Base-by-base conservation (phyloP, 164 flowering plant species). In the Magnolia changhungtana region DNA sequence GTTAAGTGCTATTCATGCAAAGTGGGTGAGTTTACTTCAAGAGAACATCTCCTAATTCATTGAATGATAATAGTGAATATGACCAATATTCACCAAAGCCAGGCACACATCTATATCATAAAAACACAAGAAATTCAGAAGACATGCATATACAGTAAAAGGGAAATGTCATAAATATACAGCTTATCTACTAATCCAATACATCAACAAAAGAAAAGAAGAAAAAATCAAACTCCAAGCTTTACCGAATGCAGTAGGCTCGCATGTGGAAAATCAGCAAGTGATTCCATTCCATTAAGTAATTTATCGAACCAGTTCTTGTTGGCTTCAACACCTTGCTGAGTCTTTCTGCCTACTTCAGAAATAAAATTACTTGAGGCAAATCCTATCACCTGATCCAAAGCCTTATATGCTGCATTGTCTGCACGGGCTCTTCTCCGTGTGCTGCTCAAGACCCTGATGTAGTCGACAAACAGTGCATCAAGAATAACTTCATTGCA, bases 201-300 rank as follows among this genome's bases (percentile, higher is more conserved):
- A 9, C 23, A 67, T 50, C 66, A 72, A 63, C 18, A 6, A 50
- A 16, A 75, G 31, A 66, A 7, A 10, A 27, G 31, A 66, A 66
- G 58, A 52, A 14, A 8, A 65, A 66, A 13, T 14, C 64, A 72
- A 58, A 14, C 29, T 52, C 61, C 76, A 75, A 59, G 79, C 18
- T 29, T 58, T 92, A 96, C 99, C 95, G 90, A 75, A 80, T 92
- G 86, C 68, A 96, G 74, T 74, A 94, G 84, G 88, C 98, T 89
- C 59, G 97, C 90, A 80, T 51, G 85, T 76, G 99, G 99, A 85
- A 94, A 96, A 76, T 90, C 98, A 77, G 98, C 98, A 51, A 96
- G 91, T 51, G 99, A 94, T 78, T 92, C 95, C 80, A 89, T 90
- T 73, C 88, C 90, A 76, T 85, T 83, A 61, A 89, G 83, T 74